phyloP scores from a whole-genome alignment of 2,329 filamentous ascomycete genomes.

The Trichoderma guizhouense region DNA sequence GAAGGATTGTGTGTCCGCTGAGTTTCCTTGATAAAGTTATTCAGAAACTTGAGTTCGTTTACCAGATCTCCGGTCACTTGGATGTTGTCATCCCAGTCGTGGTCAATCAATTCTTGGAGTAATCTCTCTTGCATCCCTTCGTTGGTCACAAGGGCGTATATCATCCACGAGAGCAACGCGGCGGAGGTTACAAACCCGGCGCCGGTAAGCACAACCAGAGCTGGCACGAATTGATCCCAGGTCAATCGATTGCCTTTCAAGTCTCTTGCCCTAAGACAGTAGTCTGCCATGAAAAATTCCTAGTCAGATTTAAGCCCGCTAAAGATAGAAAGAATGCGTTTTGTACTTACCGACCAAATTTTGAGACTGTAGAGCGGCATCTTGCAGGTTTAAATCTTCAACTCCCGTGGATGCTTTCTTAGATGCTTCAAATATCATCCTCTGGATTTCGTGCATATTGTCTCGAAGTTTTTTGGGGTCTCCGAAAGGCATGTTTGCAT shows the following conservation, averaged over 20 bases:
- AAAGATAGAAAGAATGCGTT: neutral
- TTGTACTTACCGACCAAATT: conserved; percentile 30
- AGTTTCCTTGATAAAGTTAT: conserved; percentile 59
- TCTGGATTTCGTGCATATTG: conserved; percentile 31
- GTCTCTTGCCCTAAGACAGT: conserved; percentile 51
- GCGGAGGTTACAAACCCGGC: conserved; percentile 61
- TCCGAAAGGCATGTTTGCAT: conserved; percentile 54
- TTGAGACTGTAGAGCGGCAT: conserved; percentile 49
- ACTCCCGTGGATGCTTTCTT: conserved; percentile 36
- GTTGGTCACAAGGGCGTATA: conserved; percentile 53
- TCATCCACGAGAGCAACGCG: conserved; percentile 55
- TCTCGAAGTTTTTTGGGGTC: conserved; percentile 45
- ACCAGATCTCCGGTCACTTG: conserved; percentile 46
- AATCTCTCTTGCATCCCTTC: conserved; percentile 54
- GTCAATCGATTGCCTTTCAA: conserved; percentile 52
- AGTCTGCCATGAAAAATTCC: conserved; percentile 37
- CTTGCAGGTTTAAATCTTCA: conserved; percentile 41
- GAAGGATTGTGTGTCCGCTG: conserved; percentile 59
- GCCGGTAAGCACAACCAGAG: conserved; percentile 49
- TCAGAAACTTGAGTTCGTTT: conserved; percentile 48
- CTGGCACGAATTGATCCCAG: conserved; percentile 26
- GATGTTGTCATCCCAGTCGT: conserved; percentile 42
- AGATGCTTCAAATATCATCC: conserved; percentile 38
- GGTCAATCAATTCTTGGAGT: conserved; percentile 55
- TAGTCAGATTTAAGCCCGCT: neutral